Evolutionary conservation across 2,329 filamentous ascomycete species (phyloP), one percentile per base, ranked within the genome.

Genomic region (Trichoderma polysporum): DNA sequence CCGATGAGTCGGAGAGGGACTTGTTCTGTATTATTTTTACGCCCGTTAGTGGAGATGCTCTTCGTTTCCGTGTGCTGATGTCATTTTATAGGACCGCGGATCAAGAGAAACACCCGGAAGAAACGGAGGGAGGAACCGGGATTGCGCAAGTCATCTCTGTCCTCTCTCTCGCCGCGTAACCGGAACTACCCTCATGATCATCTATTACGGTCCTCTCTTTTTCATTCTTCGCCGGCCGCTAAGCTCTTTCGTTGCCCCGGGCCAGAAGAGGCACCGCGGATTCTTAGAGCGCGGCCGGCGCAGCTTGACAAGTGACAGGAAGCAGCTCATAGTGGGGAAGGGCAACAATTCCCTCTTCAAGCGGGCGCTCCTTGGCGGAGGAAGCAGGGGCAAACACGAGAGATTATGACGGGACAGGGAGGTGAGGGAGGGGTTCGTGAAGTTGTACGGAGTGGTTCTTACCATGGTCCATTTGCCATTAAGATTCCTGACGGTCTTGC

Each of bases 381-480:
- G 13, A 39, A 27, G 10, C 35, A 56, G 60, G 35, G 49, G 22
- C 19, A 39, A 33, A 45, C 13, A 33, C 22, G 27, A 53, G 35
- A 31, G 25, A 37, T 45, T 45, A n/a, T 17, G 35, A n/a, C 17
- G 17, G n/a, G 2, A 35, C 17, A 25, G 33, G 45, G 29, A 49
- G 27, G 29, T 7, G 19, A 45, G 27, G 56, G 53, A 31, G 41
- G 52, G 33, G 52, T 29, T 22, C n/a, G 33, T 37, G 47, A 37
- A 49, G 19, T 25, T 12, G 22, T 6, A 47, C 19, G 57, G 27
- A 15, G 22, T 13, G 25, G 17, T 22, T 75, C 85, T 72, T 82
- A 92, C 90, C 85, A 94, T 85, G 67, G 83, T 77, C 85, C 89
- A 94, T 74, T 84, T 86, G 69, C 91, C 91, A 73, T 79, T 87